Base-by-base conservation (phyloP, 768 basidiomycete species). In the Omphalotus guepiniiformis region DNA sequence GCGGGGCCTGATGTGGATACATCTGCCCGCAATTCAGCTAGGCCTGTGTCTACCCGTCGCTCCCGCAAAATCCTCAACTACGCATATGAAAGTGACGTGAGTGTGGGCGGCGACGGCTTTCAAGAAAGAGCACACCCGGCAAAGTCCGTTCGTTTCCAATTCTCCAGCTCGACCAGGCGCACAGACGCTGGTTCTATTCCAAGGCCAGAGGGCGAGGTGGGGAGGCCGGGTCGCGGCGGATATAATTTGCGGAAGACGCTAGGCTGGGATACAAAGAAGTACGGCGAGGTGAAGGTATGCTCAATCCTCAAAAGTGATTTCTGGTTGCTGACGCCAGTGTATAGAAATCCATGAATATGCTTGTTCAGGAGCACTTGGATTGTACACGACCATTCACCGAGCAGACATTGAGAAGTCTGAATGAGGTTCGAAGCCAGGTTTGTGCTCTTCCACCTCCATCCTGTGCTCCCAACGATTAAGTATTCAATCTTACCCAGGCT, bases 171-270 rank as follows among this genome's bases (percentile, higher is more conserved):
- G n/a, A n/a, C n/a, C n/a, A n/a, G n/a, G n/a, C n/a, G n/a, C n/a
- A n/a, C n/a, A n/a, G 36, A 37, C 13, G 36, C 16, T 37, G 8
- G 16, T 15, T 37, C 22, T 39, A 58, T 58, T 27, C 37, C 52
- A 13, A 59, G 58, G 22, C 58, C 56, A 11, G 4, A 2, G 2
- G 50, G 52, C 1, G 42, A 58, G 16, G 51, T 45, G 12, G 58
- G 57, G 3, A 26, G 22, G 6, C 53, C 53, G 8, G 49, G 52
- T 2, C 13, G 41, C 5, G 57, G 55, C 6, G 53, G 57, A 0
- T 58, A 59, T 19, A 58, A 13, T 1, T 52, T 58, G 12, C 32
- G 45, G 27, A 48, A 35, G 0, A 49, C 42, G 1, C 30, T 57
- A 1, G 16, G 19, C 15, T 58, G 50, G 57, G 49, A 50, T 16